Percentiles rank a stretch among this genome's conserved stretches.
Conservation (phyloP, 352 stramenopile genomes). For the Phytopythium sindhum region DNA sequence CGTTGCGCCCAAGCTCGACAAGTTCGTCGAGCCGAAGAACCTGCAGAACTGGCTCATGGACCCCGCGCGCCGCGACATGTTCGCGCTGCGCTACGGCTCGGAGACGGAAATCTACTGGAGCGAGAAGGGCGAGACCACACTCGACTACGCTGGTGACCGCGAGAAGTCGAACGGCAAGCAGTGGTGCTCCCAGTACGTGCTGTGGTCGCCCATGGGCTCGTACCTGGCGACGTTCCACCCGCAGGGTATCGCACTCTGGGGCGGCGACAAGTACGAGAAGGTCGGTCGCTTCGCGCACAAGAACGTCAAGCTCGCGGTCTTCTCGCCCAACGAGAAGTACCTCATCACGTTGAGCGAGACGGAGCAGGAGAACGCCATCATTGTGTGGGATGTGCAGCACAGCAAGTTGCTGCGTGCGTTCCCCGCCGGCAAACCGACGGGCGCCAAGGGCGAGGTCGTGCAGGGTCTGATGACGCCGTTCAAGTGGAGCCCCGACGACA, state of each 20-base stretch:
- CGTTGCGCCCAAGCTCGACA: constrained; percentile 74
- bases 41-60: constrained; percentile 93
- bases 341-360: constrained; percentile 96
- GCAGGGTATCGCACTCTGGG: constrained; percentile 97
- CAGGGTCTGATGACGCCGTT: constrained; percentile 85
- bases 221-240: constrained; percentile 98
- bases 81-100: constrained; percentile 91
- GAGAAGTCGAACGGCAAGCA: constrained; percentile 95
- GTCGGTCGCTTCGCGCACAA: constrained; percentile 95
- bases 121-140: constrained; percentile 83
- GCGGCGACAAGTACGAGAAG: constrained; percentile 96
- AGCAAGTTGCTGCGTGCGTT: constrained; percentile 85
- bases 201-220: constrained; percentile 96
- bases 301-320: constrained; percentile 94
- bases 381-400: constrained; percentile 95
- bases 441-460: constrained; percentile 69
- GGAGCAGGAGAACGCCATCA: constrained; percentile 92
- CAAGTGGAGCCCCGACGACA: constrained; percentile 96
- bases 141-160: constrained; percentile 95
- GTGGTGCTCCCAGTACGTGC: constrained; percentile 98
- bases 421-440: constrained; percentile 71
- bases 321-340: constrained; percentile 96
- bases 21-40: constrained; percentile 92
- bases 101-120: constrained; percentile 98
- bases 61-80: constrained; percentile 91